Conservation (phyloP, 371 early-diverging fungal genomes). For the Funneliformis caledonium region DNA sequence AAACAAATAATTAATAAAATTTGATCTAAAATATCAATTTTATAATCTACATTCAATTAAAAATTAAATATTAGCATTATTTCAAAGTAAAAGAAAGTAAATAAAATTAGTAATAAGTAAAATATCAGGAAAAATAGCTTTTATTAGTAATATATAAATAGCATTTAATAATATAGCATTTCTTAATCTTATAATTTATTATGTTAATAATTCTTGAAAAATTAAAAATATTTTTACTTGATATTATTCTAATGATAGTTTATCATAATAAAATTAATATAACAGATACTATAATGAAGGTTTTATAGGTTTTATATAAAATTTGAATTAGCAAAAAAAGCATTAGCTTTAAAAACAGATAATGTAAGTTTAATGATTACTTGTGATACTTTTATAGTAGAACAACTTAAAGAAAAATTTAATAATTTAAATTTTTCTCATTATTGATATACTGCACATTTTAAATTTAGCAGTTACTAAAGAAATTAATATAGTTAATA, state of each 20-base stretch:
- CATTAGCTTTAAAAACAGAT: neutral
- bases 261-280: neutral
- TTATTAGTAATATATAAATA: neutral
- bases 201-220: neutral
- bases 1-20: neutral
- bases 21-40: conserved; percentile 16
- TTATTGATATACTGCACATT: too few relatives aligned
- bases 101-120: too few relatives aligned
- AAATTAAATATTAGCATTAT: neutral
- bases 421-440: too few relatives aligned
- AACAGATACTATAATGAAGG: neutral
- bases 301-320: neutral
- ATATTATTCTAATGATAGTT: neutral
- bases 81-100: neutral
- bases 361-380: conserved; percentile 3
- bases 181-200: conserved; percentile 9
- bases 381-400: neutral
- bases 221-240: neutral
- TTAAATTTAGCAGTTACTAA: too few relatives aligned
- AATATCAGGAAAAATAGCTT: neutral
- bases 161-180: neutral
- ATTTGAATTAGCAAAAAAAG: neutral
- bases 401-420: neutral
- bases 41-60: neutral
- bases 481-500: neutral